phyloP scores from a whole-genome alignment of 768 basidiomycete genomes.

The Agaricus sinodeliciosus region DNA sequence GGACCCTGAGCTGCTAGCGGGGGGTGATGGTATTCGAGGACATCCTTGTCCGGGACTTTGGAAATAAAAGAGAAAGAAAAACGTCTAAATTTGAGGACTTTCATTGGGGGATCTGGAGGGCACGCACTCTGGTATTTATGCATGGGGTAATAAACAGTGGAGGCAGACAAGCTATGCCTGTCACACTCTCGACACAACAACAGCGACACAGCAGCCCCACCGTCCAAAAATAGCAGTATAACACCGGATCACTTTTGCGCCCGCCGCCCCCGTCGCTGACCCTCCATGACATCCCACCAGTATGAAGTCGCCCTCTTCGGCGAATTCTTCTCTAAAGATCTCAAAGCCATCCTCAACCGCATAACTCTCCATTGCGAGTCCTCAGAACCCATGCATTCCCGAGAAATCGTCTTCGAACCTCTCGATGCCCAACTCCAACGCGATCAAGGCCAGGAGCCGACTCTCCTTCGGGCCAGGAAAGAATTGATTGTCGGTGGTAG shows the following conservation, averaged over 20 bases:
- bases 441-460: constrained; percentile 57
- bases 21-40: constrained; percentile 41
- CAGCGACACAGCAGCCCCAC: no score
- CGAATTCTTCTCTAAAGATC: constrained; percentile 73
- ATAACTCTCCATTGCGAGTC: constrained; percentile 80
- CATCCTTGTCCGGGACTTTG: constrained; percentile 17
- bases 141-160: background rate
- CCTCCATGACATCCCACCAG: constrained; percentile 45
- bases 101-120: constrained; percentile 18
- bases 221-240: no score
- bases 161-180: background rate
- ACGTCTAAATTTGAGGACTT: constrained; percentile 22
- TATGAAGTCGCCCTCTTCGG: constrained; percentile 83
- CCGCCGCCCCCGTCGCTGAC: background rate
- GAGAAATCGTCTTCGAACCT: constrained; percentile 81
- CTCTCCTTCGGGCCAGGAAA: constrained; percentile 67
- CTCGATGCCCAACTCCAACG: constrained; percentile 58
- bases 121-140: background rate
- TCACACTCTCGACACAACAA: no score
- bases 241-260: background rate
- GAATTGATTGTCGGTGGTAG: constrained; percentile 49
- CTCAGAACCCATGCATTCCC: constrained; percentile 62
- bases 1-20: constrained; percentile 34
- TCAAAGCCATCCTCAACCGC: constrained; percentile 71
- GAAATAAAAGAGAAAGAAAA: constrained; percentile 22